Conservation (phyloP, 371 early-diverging fungal genomes). For the Haplosporangium sp. region DNA sequence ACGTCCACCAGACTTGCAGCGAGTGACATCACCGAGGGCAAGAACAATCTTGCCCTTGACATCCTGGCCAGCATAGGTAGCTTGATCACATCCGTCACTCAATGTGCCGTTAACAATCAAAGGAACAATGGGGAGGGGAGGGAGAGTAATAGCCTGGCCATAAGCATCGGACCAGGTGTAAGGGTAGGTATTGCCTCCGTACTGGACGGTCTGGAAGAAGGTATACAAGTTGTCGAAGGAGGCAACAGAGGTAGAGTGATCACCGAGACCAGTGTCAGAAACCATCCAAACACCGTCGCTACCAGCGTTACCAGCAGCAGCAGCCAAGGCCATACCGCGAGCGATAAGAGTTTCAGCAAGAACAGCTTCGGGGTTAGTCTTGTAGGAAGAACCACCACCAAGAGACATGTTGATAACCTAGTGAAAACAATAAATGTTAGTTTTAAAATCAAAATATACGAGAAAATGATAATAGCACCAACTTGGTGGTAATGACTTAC, state of each 20-base stretch:
- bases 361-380: slow-evolving; percentile 57
- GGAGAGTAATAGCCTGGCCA: slow-evolving; percentile 19
- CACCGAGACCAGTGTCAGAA: slow-evolving; percentile 72
- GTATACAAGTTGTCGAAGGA: slow-evolving; percentile 71
- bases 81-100: slow-evolving; percentile 64
- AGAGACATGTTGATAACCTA: slow-evolving; percentile 75
- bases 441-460: neutral
- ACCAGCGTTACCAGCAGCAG: slow-evolving; percentile 82
- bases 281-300: slow-evolving; percentile 71
- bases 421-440: neutral
- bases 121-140: slow-evolving; percentile 21
- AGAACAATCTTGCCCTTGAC: slow-evolving; percentile 67
- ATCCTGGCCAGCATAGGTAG: slow-evolving; percentile 25
- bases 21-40: slow-evolving; percentile 65
- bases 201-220: slow-evolving; percentile 35
- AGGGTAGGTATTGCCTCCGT: slow-evolving; percentile 15
- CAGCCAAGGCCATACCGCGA: slow-evolving; percentile 60
- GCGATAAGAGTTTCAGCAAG: slow-evolving; percentile 57
- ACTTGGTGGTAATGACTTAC: slow-evolving; percentile 2
- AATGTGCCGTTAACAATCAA: slow-evolving; percentile 19
- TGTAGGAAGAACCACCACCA: slow-evolving; percentile 67
- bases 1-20: slow-evolving; percentile 68
- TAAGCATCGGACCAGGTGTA: slow-evolving; percentile 18
- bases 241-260: slow-evolving; percentile 74
- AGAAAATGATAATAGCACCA: neutral